These are phyloP conservation scores for Aspergillus funiculosus DNA, from an alignment of 495 filamentous ascomycete genomes.

Conservation along the genomic window DNA sequence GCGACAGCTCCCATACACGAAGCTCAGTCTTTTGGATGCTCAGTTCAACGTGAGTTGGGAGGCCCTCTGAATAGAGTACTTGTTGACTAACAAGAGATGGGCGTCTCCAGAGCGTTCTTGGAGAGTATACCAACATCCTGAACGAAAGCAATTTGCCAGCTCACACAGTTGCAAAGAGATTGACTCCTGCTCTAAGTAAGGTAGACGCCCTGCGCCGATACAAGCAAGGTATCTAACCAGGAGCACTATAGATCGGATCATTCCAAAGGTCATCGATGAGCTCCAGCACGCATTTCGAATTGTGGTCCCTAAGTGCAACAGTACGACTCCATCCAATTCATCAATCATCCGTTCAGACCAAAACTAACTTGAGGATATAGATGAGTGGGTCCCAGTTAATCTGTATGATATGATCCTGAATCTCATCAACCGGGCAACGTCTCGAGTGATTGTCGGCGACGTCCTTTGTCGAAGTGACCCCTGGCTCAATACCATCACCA, in stretches of 20 bases:
- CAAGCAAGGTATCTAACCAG: not conserved
- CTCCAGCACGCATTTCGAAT: constrained; percentile 22
- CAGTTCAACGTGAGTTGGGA: constrained; percentile 22
- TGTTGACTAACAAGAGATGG: not conserved
- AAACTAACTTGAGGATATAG: constrained; percentile 6
- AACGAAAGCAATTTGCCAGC: constrained; percentile 24
- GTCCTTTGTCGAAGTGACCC: constrained; percentile 47
- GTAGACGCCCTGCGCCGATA: not conserved
- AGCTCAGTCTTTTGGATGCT: constrained; percentile 27
- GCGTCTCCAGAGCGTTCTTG: constrained; percentile 24
- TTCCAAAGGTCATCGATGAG: constrained; percentile 28
- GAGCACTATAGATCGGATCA: constrained; percentile 20
- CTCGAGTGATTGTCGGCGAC: constrained; percentile 52
- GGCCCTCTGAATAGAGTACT: not conserved
- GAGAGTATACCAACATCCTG: constrained; percentile 29
- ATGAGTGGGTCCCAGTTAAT: constrained; percentile 21
- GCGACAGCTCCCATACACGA: constrained; percentile 13
- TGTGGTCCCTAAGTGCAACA: constrained; percentile 25
- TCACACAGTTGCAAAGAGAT: constrained; percentile 20
- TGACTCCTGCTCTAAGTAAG: constrained; percentile 27
- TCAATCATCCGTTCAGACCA: not conserved
- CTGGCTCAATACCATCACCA: constrained; percentile 49
- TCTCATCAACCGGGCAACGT: constrained; percentile 51
- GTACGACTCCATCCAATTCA: constrained; percentile 10
- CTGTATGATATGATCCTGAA: constrained; percentile 26